Base-by-base conservation (phyloP, 495 filamentous ascomycete genomes). In the Cairneyella variabilis region DNA sequence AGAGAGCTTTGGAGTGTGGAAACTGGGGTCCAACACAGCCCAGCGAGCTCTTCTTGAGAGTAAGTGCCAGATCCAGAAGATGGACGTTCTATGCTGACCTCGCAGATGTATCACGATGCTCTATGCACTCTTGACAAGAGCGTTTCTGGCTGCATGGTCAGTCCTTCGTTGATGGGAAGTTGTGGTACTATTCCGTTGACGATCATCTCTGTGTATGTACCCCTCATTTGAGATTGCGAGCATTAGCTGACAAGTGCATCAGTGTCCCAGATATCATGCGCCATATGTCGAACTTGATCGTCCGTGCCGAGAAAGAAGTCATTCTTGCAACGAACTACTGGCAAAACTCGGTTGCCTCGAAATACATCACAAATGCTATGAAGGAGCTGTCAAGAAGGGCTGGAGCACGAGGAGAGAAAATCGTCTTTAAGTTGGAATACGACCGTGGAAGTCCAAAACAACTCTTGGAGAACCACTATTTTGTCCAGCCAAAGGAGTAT, bases 301-400 rank as follows among this genome's bases (percentile, higher is more conserved):
- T 75, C 14, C 76, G 86, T 1, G 86, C 87, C 1, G 73, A 89
- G 63, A 77, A 74, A 39, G 88, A 91, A 62, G 79, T 91, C 1
- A 82, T 83, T 48, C 66, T 91, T 7, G 84, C 80, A 0, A 91
- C 88, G 0, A 88, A 87, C 57, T 90, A 80, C 66, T 91, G 87
- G 88, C 74, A 82, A 51, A 68, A 82, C 46, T 83, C 84, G 2
- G 76, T 83, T 14, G 84, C 85, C 1, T 82, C 82, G 26, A 80
- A 71, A 17, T 75, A 85, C 45, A 73, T 90, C 43, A 84, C 78
- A 11, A 78, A 90, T 69, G 82, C 83, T 3, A 76, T 91, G 37
- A 71, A 66, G 9, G 86, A 90, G 61, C 73, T 90, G 8, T 86
- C 86, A 1, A 71, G 63, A 12, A 74, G 86, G 48, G 85, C 83